phyloP scores from a whole-genome alignment of 1,284 basidiomycete species.

The Rugiboletus extremiorientalis region DNA sequence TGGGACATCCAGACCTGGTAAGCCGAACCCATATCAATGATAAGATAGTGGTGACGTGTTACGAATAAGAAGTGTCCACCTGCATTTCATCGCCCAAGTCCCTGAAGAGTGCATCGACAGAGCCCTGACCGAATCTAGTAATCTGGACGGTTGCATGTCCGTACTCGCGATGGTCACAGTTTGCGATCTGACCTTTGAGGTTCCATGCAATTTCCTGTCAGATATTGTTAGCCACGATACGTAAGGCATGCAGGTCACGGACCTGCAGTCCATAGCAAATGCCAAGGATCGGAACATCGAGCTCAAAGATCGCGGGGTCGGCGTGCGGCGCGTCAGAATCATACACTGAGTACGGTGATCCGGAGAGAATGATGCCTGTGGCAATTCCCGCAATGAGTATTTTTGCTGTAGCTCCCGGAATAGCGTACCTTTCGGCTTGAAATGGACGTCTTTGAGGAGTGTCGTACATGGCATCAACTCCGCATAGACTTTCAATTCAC shows the following conservation, averaged over 20 bases:
- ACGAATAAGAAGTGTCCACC: slow-evolving; percentile 39
- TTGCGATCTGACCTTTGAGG: slow-evolving; percentile 84
- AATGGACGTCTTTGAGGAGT: slow-evolving; percentile 85
- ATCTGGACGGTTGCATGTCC: slow-evolving; percentile 87
- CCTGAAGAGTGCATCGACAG: slow-evolving; percentile 82
- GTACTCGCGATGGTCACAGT: slow-evolving; percentile 94
- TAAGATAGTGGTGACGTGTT: not conserved
- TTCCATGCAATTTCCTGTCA: slow-evolving; percentile 87
- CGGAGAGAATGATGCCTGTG: slow-evolving; percentile 93
- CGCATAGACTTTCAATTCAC: slow-evolving; percentile 97
- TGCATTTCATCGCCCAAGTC: slow-evolving; percentile 83
- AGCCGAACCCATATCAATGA: not conserved
- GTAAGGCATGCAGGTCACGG: slow-evolving; percentile 16
- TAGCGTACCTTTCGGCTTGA: slow-evolving; percentile 88
- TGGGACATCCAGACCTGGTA: slow-evolving; percentile 99
- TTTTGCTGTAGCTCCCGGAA: not conserved
- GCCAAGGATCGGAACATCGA: slow-evolving; percentile 91
- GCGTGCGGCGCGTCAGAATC: slow-evolving; percentile 92
- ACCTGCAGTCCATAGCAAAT: slow-evolving; percentile 99
- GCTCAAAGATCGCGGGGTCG: slow-evolving; percentile 91
- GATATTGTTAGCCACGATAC: not conserved
- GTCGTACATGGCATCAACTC: slow-evolving; percentile 98
- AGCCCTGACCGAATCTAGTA: slow-evolving; percentile 59
- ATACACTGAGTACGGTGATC: slow-evolving; percentile 98
- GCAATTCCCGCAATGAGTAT: not conserved